Evolutionary conservation across 371 early-diverging fungal species (phyloP).

Genomic region (Smittium culicis): DNA sequence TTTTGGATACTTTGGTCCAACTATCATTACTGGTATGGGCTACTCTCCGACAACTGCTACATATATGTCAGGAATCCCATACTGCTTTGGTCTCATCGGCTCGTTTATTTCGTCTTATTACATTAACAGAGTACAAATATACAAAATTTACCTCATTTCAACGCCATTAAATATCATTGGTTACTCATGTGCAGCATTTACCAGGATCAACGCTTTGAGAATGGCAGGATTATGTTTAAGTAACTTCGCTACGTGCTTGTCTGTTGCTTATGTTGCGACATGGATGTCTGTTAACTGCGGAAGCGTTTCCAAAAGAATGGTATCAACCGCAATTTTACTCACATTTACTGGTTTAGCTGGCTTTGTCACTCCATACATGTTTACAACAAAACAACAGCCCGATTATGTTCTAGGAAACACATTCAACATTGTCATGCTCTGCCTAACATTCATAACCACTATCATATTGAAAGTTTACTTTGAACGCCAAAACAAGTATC

Average conservation of each 20-base stretch:
- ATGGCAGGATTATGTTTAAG: slow-evolving; percentile 24
- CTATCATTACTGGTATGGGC: slow-evolving; percentile 12
- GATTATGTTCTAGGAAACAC: slow-evolving; percentile 24
- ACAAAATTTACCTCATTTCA: slow-evolving; percentile 19
- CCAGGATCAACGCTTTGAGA: neutral
- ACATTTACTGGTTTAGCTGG: slow-evolving; percentile 30
- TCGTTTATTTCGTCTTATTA: neutral
- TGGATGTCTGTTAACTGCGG: slow-evolving; percentile 29
- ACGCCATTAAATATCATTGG: slow-evolving; percentile 18
- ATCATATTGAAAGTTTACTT: slow-evolving; percentile 19
- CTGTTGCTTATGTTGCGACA: slow-evolving; percentile 21
- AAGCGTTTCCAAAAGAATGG: slow-evolving; percentile 27
- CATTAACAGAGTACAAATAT: slow-evolving; percentile 14
- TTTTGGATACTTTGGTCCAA: slow-evolving; percentile 7
- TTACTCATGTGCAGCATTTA: slow-evolving; percentile 11
- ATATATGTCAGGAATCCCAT: slow-evolving; percentile 10
- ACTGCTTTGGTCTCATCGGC: slow-evolving; percentile 5
- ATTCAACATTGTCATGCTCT: slow-evolving; percentile 13
- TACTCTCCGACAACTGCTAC: neutral
- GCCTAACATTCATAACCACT: slow-evolving; percentile 21
- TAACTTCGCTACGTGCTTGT: slow-evolving; percentile 24
- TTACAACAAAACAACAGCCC: slow-evolving; percentile 21
- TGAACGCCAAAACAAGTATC: slow-evolving; percentile 17
- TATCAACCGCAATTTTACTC: slow-evolving; percentile 21
- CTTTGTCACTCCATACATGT: slow-evolving; percentile 27